Base-by-base conservation (phyloP, 805 yeast genomes). In the Schizosaccharomyces lindneri region DNA sequence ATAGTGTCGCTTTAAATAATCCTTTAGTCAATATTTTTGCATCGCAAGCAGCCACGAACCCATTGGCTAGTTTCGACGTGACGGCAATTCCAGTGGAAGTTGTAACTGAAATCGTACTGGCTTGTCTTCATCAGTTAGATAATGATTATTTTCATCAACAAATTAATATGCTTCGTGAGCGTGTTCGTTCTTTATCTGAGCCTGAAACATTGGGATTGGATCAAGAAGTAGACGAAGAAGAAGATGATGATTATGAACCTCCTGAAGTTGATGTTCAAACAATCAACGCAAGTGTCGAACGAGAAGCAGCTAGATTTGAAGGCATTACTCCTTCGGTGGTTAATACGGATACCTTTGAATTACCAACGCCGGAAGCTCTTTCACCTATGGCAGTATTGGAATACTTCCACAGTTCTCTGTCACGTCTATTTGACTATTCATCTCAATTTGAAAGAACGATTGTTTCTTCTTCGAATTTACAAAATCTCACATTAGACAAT, bases 351-450 rank as follows among this genome's bases (percentile, higher is more conserved):
- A 17, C 64, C 1, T 61, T 60, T 55, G 57, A 62, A 29, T 32
- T 64, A 19, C 61, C 63, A 9, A 31, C 61, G 13, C 63, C 65
- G 55, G 68, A 73, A 55, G 72, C 73, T 7, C 70, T 85, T 62
- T 72, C 79, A 3, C 71, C 74, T 15, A 78, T 75, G 29, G 82
- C 79, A 48, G 83, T 83, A 67, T 76, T 79, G 65, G 76, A 75
- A 17, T 84, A 82, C 63, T 70, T 86, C 43, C 73, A 74, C 29
- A 69, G 80, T 4, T 79, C 84, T 29, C 75, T 85, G n/a, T 73
- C 77, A 55, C 64, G 69, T n/a, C 60, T 67, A 13, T 62, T 67
- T 57, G 55, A 55, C 64, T 13, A 63, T 61, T 32, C 59, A 55
- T 24, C 61, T 60, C 32, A 36, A 64, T 4, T 39, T 63, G 24